These are phyloP conservation scores for Conticribra weissflogii DNA, from an alignment of 108 stramenopile genomes.

Conservation along the genomic window DNA sequence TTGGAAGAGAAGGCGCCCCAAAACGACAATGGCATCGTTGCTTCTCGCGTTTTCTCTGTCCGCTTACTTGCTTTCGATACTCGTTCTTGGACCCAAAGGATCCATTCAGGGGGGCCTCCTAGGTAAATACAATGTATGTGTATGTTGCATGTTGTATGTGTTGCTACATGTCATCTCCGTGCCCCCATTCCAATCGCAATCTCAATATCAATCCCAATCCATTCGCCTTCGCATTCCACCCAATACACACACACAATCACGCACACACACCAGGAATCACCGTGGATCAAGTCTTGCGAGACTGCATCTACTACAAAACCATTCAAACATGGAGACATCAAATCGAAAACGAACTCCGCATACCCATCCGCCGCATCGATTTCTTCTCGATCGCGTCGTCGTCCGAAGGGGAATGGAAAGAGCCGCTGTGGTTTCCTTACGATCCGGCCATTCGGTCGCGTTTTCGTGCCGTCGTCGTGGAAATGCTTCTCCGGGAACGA, in stretches of 20 bases:
- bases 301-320: slow-evolving; percentile 41
- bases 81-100: slow-evolving; percentile 27
- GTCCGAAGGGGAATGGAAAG: slow-evolving; percentile 28
- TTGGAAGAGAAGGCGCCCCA: too few species aligned
- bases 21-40: too few species aligned
- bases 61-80: neutral
- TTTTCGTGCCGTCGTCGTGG: slow-evolving; percentile 33
- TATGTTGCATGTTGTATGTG: too few species aligned
- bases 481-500: slow-evolving; percentile 45
- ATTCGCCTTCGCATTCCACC: too few species aligned
- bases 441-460: slow-evolving; percentile 33
- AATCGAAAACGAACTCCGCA: slow-evolving; percentile 23
- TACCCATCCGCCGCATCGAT: slow-evolving; percentile 29
- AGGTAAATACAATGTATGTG: too few species aligned
- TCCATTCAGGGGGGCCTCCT: slow-evolving; percentile 44
- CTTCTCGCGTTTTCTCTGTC: too few species aligned
- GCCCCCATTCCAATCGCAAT: too few species aligned
- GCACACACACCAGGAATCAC: slow-evolving; percentile 21
- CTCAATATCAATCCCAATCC: too few species aligned
- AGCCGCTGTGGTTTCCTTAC: slow-evolving; percentile 31
- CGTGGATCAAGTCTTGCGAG: slow-evolving; percentile 34
- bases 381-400: too few species aligned
- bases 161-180: too few species aligned
- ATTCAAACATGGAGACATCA: slow-evolving; percentile 44
- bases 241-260: too few species aligned